Base-by-base conservation (phyloP, 306 rosid genomes). In the Cicer yamashitae region DNA sequence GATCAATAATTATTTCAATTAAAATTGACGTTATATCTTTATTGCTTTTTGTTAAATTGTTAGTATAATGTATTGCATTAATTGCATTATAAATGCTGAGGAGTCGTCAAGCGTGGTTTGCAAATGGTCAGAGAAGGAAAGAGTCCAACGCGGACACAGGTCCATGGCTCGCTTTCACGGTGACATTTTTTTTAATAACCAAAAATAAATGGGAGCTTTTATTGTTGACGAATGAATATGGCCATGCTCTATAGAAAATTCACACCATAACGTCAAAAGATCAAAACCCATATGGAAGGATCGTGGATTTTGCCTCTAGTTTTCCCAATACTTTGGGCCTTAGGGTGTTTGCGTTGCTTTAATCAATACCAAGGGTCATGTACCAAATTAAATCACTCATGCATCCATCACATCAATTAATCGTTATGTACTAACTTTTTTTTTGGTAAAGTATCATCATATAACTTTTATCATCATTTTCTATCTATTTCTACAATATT, bases 221-320 rank as follows among this genome's bases (percentile, higher is more conserved):
- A 41, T 41, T 41, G 45, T 41, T 41, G 45, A 7, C 6, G 45
- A 41, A 7, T 41, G 2, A 41, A 7, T n/a, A 6, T 71, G 39
- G 9, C 10, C 77, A 69, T 63, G 40, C 46, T 60, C 10, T n/a
- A 74, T 74, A 74, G 81, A 62, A 77, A 83, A 83, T 62, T 7
- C 45, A 67, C 50, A 15, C 80, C 73, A 75, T 68, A 74, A 62
- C 7, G 65, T 61, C 45, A 34, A 77, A 67, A 2, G 17, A 73
- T 6, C 75, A 52, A 68, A 78, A 17, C 54, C 63, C 45, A 56
- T 41, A 9, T 30, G 25, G n/a, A 41, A 52, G 15, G 67, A 44
- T 25, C 30, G 4, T 12, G 73, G 30, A 17, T 41, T 41, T 41
- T 39, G 7, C 25, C 73, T 41, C 63, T 51, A 18, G n/a, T 39